Evolutionary conservation across 1,284 basidiomycete species (phyloP), one percentile per base, ranked within the genome.

Genomic region (Rhodotorula sp.): DNA sequence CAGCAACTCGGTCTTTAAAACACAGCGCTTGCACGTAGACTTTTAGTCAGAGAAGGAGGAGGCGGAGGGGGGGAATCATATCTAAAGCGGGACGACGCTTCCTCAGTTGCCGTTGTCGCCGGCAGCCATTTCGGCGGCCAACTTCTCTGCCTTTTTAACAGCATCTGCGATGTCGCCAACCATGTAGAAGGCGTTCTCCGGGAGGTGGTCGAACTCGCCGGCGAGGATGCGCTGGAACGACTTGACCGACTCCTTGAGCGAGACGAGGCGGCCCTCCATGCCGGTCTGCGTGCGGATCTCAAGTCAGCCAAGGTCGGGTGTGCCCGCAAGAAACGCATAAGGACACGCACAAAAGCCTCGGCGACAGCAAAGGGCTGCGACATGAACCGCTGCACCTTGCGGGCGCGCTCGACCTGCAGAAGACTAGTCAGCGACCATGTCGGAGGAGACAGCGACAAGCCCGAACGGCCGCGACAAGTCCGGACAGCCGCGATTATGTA

Each of bases 301-400:
- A 15, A 14, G 6, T 18, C 29, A 23, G 20, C 21, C 8, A 21
- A 14, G 2, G 51, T 26, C 51, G 14, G n/a, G 23, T 4, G 8
- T 14, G 5, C n/a, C 51, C 12, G 2, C n/a, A 14, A 1, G n/a
- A 52, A 12, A 8, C 3, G 6, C 8, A 21, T 6, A 23, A n/a
- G 57, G 7, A 20, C 29, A 34, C 63, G n/a, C 23, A 64, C 98
- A 89, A 98, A 98, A 84, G 68, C 74, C 86, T 97, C 93, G 71
- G 96, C 96, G 83, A 99, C 96, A 82, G 93, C 91, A 92, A 98
- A 99, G 75, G 96, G 95, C 86, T 99, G 95, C 79, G 93, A 97
- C 95, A 97, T 77, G 75, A 78, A 81, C 64, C 83, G 78, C 81
- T 85, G 85, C 78, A 86, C 84, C 84, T 86, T 86, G 79, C 85